Percentiles rank a stretch among this genome's conserved stretches.
Evolutionary conservation across 768 basidiomycete genomes (phyloP).

Genomic region (Asterophora parasitica): DNA sequence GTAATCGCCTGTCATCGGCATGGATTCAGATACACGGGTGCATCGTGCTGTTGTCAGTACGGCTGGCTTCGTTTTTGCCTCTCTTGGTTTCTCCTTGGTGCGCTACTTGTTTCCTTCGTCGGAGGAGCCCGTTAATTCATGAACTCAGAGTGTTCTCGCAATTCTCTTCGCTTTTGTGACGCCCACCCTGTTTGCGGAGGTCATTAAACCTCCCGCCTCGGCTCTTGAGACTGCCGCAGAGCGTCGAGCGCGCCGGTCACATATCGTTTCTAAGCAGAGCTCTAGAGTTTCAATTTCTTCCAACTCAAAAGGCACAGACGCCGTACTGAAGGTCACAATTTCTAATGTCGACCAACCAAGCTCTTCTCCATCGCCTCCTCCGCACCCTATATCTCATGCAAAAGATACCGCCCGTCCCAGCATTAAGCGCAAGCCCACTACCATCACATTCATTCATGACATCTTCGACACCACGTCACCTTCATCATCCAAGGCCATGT

Average conservation of each 20-base stretch:
- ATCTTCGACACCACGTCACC: constrained; percentile 2
- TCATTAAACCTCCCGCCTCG: not conserved
- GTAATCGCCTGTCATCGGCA: not conserved
- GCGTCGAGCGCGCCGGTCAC: not conserved
- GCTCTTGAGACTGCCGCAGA: not conserved
- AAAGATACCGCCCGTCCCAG: not conserved
- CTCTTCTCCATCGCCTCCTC: not conserved
- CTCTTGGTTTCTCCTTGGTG: constrained; percentile 32
- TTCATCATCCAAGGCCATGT: not conserved
- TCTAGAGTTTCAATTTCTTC: not conserved
- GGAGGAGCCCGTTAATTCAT: not conserved
- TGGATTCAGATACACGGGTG: constrained; percentile 7
- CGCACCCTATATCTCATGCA: not conserved
- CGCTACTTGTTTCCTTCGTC: constrained; percentile 11
- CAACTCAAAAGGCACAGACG: not conserved
- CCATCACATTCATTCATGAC: constrained; percentile 8
- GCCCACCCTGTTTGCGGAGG: not conserved
- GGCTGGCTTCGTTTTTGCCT: constrained; percentile 29
- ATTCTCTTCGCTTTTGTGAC: constrained; percentile 20
- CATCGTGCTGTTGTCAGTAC: constrained; percentile 25
- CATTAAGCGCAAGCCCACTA: constrained; percentile 10
- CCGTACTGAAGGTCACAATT: not conserved
- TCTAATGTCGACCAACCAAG: not conserved
- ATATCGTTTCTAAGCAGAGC: not conserved
- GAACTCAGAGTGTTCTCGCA: constrained; percentile 30